A percentile compares a stretch with the other conserved stretches of the same genome.
phyloP scores from a whole-genome alignment of 768 basidiomycete genomes.

The Suillus hirtellus region DNA sequence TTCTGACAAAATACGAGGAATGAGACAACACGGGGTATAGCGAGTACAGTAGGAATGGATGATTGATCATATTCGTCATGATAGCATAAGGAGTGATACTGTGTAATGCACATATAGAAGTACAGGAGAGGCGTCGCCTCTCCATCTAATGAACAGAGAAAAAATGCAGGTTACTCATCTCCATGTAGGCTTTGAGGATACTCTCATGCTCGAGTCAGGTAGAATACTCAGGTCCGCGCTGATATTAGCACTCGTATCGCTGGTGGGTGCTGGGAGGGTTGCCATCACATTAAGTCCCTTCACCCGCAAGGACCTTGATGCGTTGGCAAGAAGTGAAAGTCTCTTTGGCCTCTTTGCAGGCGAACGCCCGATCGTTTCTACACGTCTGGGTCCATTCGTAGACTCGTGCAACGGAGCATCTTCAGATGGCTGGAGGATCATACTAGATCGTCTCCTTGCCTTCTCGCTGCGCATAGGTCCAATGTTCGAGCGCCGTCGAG shows the following conservation, averaged over 20 bases:
- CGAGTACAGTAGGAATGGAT: constrained; percentile 12
- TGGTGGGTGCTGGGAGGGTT: constrained; percentile 32
- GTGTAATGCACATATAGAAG: constrained; percentile 7
- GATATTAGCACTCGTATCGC: constrained; percentile 44
- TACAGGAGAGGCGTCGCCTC: constrained; percentile 24
- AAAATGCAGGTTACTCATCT: constrained; percentile 38
- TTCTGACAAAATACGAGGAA: constrained; percentile 13
- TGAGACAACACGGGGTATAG: constrained; percentile 16
- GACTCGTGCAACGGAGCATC: constrained; percentile 25
- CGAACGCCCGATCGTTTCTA: constrained; percentile 44
- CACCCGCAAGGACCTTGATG: constrained; percentile 36
- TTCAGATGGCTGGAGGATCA: constrained; percentile 71
- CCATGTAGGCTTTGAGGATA: constrained; percentile 55
- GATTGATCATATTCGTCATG: constrained; percentile 4
- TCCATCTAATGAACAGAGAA: constrained; percentile 14
- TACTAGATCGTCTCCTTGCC: constrained; percentile 70
- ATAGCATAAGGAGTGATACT: neutral
- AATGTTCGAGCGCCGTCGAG: constrained; percentile 68
- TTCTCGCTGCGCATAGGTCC: constrained; percentile 78
- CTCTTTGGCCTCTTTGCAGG: constrained; percentile 63
- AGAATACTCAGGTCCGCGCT: constrained; percentile 38
- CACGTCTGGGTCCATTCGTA: constrained; percentile 40
- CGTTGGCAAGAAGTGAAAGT: constrained; percentile 49
- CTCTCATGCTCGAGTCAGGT: constrained; percentile 42
- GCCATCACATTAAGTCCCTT: constrained; percentile 35